A percentile compares a stretch with the other conserved stretches of the same genome.
Evolutionary conservation across 2,329 filamentous ascomycete genomes (phyloP).

Genomic region (Stemphylium beticola): DNA sequence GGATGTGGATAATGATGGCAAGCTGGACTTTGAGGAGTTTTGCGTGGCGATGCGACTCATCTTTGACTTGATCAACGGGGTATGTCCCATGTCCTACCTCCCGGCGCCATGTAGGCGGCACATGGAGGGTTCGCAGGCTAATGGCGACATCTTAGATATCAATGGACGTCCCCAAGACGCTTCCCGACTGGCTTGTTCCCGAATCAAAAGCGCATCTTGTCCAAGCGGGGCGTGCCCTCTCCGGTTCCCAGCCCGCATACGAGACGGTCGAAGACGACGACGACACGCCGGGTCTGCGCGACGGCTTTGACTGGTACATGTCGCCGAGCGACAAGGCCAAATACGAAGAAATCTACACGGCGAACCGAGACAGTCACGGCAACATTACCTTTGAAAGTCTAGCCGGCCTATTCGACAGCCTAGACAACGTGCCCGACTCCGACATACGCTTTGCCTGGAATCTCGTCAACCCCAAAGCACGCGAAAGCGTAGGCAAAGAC

Average conservation of each 20-base stretch:
- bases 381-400: slow-evolving; percentile 77
- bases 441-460: slow-evolving; percentile 96
- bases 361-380: slow-evolving; percentile 85
- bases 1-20: slow-evolving; percentile 96
- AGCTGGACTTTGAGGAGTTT: slow-evolving; percentile 98
- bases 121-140: neutral
- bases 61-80: slow-evolving; percentile 95
- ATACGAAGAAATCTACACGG: slow-evolving; percentile 96
- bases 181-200: slow-evolving; percentile 96
- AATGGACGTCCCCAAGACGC: slow-evolving; percentile 75
- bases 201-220: slow-evolving; percentile 67
- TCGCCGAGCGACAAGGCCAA: slow-evolving; percentile 86
- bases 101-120: neutral
- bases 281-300: slow-evolving; percentile 83
- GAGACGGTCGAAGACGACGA: slow-evolving; percentile 80
- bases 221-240: slow-evolving; percentile 60
- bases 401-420: slow-evolving; percentile 80
- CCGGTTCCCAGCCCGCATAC: slow-evolving; percentile 79
- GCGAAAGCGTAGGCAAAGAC: slow-evolving; percentile 87
- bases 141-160: slow-evolving; percentile 66
- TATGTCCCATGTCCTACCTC: slow-evolving; percentile 49
- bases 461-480: slow-evolving; percentile 89
- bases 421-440: slow-evolving; percentile 68
- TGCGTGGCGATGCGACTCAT: slow-evolving; percentile 98
- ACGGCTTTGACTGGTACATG: slow-evolving; percentile 99